A percentile compares a stretch with the other conserved stretches of the same genome.
These are phyloP conservation scores for Microsporum ferrugineum DNA, from an alignment of 2,329 filamentous ascomycete genomes.

Conservation along the genomic window DNA sequence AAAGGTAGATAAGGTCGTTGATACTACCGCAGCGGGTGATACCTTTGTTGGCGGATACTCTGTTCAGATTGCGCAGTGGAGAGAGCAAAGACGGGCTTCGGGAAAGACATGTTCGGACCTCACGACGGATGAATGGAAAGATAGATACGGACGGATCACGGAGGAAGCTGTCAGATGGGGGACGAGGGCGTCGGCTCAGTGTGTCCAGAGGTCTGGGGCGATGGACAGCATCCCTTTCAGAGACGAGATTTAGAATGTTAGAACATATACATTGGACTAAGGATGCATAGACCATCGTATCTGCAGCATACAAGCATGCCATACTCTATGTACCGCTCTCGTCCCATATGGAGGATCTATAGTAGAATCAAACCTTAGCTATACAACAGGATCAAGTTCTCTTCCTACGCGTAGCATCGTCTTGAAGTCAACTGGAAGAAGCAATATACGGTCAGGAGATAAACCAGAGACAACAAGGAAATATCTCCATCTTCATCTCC, in stretches of 20 bases:
- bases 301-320: too few species aligned
- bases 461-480: too few species aligned
- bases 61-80: conserved; percentile 52
- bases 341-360: too few species aligned
- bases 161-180: conserved; percentile 36
- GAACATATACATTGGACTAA: neutral
- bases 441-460: too few species aligned
- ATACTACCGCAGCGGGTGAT: conserved; percentile 89
- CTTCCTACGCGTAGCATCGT: too few species aligned
- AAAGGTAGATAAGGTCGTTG: conserved; percentile 62
- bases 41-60: conserved; percentile 88
- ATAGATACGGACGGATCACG: conserved; percentile 35
- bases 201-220: conserved; percentile 36
- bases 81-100: conserved; percentile 27
- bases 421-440: too few species aligned
- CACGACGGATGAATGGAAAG: conserved; percentile 24
- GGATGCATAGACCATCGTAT: too few species aligned
- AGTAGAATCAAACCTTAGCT: too few species aligned
- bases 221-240: conserved; percentile 41
- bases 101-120: conserved; percentile 42
- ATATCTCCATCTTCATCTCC: too few species aligned
- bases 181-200: conserved; percentile 33
- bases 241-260: conserved; percentile 26
- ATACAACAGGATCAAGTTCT: too few species aligned
- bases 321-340: too few species aligned